These are phyloP conservation scores for Ramularia endophylla DNA, from an alignment of 2,329 filamentous ascomycete species.

Conservation along the genomic window DNA sequence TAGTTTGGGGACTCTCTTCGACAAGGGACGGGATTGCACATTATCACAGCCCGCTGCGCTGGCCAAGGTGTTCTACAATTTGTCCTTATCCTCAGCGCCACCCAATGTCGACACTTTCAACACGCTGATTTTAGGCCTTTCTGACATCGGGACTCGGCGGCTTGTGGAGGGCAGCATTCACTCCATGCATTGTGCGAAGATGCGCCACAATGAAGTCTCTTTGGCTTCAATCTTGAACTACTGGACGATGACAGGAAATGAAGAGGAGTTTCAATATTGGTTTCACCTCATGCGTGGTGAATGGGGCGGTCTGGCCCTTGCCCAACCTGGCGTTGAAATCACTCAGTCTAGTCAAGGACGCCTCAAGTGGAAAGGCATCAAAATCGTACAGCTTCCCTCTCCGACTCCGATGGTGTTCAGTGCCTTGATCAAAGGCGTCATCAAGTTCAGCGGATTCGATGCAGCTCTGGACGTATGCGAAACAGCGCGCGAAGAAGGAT, in stretches of 20 bases:
- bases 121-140: conserved; percentile 61
- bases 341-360: conserved; percentile 21
- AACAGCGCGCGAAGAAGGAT: conserved; percentile 40
- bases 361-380: conserved; percentile 16
- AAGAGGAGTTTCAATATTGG: conserved; percentile 33
- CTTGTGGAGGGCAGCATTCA: conserved; percentile 29
- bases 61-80: conserved; percentile 53
- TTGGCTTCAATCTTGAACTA: conserved; percentile 36
- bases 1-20: conserved; percentile 21
- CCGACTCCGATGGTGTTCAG: conserved; percentile 41
- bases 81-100: conserved; percentile 54
- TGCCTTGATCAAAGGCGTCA: conserved; percentile 36
- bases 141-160: conserved; percentile 19
- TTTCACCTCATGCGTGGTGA: conserved; percentile 39
- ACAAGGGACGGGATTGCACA: conserved; percentile 13
- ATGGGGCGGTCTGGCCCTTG: conserved; percentile 33
- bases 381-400: conserved; percentile 39
- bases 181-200: conserved; percentile 30
- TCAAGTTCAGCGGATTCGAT: conserved; percentile 42
- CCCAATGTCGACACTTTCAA: conserved; percentile 68
- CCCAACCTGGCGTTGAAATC: conserved; percentile 34
- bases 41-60: conserved; percentile 20
- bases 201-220: conserved; percentile 43
- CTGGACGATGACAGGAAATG: conserved; percentile 31
- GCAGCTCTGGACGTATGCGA: conserved; percentile 37